A percentile compares a stretch with the other conserved stretches of the same genome.
Evolutionary conservation across 805 yeast genomes (phyloP).

Genomic region (Zygosaccharomyces pseudorouxii): DNA sequence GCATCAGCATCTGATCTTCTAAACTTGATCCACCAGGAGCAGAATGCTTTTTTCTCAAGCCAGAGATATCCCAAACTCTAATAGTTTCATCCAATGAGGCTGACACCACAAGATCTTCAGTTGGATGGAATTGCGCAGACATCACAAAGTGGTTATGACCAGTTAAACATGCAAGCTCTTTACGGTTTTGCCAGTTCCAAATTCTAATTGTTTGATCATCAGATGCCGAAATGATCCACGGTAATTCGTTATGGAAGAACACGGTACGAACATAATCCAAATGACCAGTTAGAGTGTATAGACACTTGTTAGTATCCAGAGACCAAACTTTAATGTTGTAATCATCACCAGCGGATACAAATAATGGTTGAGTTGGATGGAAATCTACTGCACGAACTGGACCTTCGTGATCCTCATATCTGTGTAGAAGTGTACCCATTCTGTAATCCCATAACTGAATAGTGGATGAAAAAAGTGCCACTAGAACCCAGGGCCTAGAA

Average conservation of each 20-base stretch:
- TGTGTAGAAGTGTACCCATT: conserved; percentile 95
- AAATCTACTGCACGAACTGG: conserved; percentile 94
- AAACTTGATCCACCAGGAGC: conserved; percentile 58
- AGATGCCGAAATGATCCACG: conserved; percentile 94
- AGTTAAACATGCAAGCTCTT: conserved; percentile 92
- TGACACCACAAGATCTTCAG: conserved; percentile 89
- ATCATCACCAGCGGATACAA: conserved; percentile 97
- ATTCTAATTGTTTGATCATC: conserved; percentile 98
- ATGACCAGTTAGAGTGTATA: conserved; percentile 89
- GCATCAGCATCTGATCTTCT: conserved; percentile 43
- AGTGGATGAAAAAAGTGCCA: conserved; percentile 94
- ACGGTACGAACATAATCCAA: conserved; percentile 93
- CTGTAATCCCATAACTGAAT: conserved; percentile 99
- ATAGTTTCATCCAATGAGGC: conserved; percentile 98
- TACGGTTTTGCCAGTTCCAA: conserved; percentile 99
- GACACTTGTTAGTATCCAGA: conserved; percentile 79
- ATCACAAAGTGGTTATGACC: conserved; percentile 98
- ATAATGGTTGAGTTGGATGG: conserved; percentile 97
- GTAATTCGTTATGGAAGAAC: conserved; percentile 90
- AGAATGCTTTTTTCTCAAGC: conserved; percentile 89
- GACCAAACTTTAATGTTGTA: conserved; percentile 96
- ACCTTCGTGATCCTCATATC: conserved; percentile 97
- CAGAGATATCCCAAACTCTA: conserved; percentile 97
- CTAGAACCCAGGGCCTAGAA: conserved; percentile 87
- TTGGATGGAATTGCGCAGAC: conserved; percentile 97